A percentile compares a stretch with the other conserved stretches of the same genome.
Evolutionary conservation across 768 basidiomycete genomes (phyloP).

Genomic region (Xerocomus brunneocitrinus): DNA sequence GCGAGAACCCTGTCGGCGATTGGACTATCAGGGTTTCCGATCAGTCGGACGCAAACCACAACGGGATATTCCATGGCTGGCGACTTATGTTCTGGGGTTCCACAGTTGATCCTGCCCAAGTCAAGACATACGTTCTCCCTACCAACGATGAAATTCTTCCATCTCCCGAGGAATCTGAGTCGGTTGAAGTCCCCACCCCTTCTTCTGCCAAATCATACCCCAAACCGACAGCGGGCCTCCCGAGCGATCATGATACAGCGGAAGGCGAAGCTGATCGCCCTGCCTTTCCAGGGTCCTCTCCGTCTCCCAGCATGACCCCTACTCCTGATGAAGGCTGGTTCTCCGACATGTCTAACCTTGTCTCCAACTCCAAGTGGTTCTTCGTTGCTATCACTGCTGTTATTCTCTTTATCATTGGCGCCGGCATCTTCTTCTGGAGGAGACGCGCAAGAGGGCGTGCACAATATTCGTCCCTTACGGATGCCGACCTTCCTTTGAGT

Average conservation of each 20-base stretch:
- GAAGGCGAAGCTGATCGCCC: constrained; percentile 79
- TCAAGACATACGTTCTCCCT: constrained; percentile 59
- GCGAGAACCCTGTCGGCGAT: constrained; percentile 82
- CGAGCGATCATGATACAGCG: constrained; percentile 77
- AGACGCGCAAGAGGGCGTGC: constrained; percentile 42
- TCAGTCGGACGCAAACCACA: constrained; percentile 53
- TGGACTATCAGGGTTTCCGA: constrained; percentile 91
- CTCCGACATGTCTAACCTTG: constrained; percentile 66
- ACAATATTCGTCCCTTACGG: constrained; percentile 57
- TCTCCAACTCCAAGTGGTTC: constrained; percentile 83
- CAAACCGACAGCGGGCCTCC: constrained; percentile 86
- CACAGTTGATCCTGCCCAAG: constrained; percentile 64
- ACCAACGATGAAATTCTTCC: constrained; percentile 46
- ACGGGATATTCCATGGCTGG: constrained; percentile 83
- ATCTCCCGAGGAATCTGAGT: constrained; percentile 42
- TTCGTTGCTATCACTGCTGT: constrained; percentile 82
- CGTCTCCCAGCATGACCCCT: constrained; percentile 41
- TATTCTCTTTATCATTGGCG: constrained; percentile 63
- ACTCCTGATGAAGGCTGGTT: constrained; percentile 85
- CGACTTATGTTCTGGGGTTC: constrained; percentile 91
- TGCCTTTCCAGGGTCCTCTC: constrained; percentile 47
- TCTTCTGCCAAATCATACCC: constrained; percentile 57
- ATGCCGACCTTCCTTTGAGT: constrained; percentile 75
- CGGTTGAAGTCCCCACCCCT: constrained; percentile 35
- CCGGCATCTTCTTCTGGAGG: constrained; percentile 77